Evolutionary conservation across 345 rosid species (phyloP).

Genomic region (Microthlaspi erraticum): DNA sequence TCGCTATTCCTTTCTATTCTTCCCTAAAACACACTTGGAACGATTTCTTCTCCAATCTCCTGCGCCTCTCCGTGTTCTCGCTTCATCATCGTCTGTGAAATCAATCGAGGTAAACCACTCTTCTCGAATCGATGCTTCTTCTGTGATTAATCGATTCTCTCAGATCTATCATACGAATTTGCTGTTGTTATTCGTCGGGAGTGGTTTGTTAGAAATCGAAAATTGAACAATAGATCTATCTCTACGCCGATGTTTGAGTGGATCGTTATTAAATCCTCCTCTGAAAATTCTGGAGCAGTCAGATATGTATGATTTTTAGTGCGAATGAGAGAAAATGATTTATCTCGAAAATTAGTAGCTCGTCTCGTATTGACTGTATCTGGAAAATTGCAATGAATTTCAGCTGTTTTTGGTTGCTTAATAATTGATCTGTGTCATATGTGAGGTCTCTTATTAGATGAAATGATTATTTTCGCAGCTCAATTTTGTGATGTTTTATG

Average conservation of each 20-base stretch:
- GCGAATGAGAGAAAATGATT: background rate
- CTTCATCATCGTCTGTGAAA: conserved; percentile 28
- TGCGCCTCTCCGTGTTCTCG: conserved; percentile 20
- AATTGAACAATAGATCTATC: background rate
- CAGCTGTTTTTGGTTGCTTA: background rate
- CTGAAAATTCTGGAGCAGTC: background rate
- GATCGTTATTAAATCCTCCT: background rate
- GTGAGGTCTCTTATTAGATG: background rate
- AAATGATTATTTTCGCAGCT: background rate
- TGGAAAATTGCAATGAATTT: background rate
- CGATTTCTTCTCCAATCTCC: conserved; percentile 12
- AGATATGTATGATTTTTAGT: background rate
- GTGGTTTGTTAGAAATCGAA: background rate
- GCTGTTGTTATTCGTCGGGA: background rate
- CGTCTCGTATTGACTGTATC: background rate
- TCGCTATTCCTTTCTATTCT: background rate
- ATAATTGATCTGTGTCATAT: background rate
- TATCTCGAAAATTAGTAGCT: no score
- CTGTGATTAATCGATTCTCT: background rate
- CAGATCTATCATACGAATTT: conserved; percentile 21
- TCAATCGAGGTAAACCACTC: conserved; percentile 35
- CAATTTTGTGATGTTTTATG: background rate
- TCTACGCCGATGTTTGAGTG: background rate
- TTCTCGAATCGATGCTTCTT: background rate
- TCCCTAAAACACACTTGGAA: background rate